These are phyloP conservation scores for Globisporangium perplexum DNA, from an alignment of 352 stramenopile species.

Conservation along the genomic window DNA sequence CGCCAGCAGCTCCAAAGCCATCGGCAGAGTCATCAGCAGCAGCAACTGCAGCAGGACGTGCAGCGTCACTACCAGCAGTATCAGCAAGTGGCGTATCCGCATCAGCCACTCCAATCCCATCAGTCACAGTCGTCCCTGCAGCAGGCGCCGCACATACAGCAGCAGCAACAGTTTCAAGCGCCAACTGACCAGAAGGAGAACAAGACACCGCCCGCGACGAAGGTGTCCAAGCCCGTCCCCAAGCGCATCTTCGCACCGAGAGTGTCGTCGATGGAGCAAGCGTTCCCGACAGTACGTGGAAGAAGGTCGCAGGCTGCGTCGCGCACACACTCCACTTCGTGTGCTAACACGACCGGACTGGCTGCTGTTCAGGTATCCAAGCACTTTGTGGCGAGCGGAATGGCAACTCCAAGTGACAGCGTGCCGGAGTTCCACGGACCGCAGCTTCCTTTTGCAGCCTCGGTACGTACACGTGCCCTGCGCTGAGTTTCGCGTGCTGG, in stretches of 20 bases:
- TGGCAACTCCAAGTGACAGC: not conserved
- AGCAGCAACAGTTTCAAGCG: not conserved
- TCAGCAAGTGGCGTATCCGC: not conserved
- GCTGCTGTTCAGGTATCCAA: not conserved
- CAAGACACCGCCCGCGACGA: not conserved
- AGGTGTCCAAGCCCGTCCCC: constrained; percentile 10
- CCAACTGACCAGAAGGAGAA: constrained; percentile 9
- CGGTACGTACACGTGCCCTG: constrained; percentile 1
- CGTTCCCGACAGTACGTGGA: constrained; percentile 5
- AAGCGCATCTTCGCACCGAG: constrained; percentile 4
- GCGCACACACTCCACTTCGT: not conserved
- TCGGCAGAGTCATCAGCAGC: not conserved
- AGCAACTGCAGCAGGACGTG: not conserved
- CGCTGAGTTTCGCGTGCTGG: too few species aligned
- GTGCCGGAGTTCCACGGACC: not conserved
- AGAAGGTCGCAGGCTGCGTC: not conserved
- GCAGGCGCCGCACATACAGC: not conserved
- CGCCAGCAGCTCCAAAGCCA: not conserved
- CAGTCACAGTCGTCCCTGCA: too few species aligned
- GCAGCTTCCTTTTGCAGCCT: constrained; percentile 1
- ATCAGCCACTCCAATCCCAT: too few species aligned
- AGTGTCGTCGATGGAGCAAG: not conserved
- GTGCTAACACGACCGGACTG: not conserved
- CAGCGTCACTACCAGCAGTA: not conserved
- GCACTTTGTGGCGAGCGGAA: not conserved